These are phyloP conservation scores for Apiospora arundinis DNA, from an alignment of 2,329 filamentous ascomycete genomes.

Conservation along the genomic window DNA sequence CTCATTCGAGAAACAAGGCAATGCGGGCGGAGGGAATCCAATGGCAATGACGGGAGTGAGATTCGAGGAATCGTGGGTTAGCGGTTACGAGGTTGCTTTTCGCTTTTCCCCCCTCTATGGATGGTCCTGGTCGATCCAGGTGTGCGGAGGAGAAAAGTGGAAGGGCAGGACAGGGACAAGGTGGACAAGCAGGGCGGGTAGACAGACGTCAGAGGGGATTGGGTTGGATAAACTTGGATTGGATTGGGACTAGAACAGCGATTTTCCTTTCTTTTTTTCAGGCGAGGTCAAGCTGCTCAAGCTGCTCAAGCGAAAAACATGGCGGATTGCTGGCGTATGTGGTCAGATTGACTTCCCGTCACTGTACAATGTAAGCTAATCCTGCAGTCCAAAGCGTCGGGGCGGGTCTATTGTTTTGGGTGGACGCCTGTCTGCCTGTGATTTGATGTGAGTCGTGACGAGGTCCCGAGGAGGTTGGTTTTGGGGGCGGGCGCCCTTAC, in stretches of 20 bases:
- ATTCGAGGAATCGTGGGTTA: conserved; percentile 18
- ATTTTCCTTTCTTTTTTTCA: background rate
- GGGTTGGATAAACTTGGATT: conserved; percentile 3
- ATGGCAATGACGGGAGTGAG: conserved; percentile 9
- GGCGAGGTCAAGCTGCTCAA: background rate
- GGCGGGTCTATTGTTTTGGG: conserved; percentile 11
- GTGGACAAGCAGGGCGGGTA: background rate
- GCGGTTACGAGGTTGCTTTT: conserved; percentile 5
- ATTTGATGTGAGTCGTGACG: conserved; percentile 16
- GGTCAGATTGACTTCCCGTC: conserved; percentile 19
- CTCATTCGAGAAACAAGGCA: background rate
- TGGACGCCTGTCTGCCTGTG: background rate
- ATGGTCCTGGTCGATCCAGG: background rate
- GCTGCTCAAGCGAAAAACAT: background rate
- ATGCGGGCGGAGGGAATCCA: background rate
- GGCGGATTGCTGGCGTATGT: background rate
- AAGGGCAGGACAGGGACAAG: background rate
- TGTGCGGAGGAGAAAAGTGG: conserved; percentile 18
- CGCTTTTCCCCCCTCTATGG: background rate
- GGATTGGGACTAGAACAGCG: background rate
- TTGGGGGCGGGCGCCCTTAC: conserved; percentile 1
- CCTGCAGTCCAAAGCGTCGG: conserved; percentile 14
- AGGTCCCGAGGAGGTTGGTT: conserved; percentile 5
- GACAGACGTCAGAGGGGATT: conserved; percentile 18
- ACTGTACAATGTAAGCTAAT: conserved; percentile 4